A percentile compares a stretch with the other conserved stretches of the same genome.
phyloP scores from a whole-genome alignment of 495 filamentous ascomycete genomes.

The Hypoxylon trugodes region DNA sequence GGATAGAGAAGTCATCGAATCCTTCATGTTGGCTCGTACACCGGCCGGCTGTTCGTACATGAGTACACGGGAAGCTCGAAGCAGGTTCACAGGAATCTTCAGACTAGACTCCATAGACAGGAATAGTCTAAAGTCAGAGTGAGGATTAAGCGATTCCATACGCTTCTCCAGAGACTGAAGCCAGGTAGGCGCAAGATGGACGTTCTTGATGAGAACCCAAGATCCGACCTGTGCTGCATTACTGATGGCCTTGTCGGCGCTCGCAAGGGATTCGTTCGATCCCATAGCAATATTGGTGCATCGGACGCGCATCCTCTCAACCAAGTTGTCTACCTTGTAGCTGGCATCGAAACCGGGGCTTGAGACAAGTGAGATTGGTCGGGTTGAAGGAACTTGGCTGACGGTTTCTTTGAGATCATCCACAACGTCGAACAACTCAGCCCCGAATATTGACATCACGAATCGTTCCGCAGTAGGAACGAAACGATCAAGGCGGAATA shows the following conservation, averaged over 20 bases:
- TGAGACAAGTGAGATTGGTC: constrained; percentile 89
- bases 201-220: constrained; percentile 99
- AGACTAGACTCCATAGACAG: constrained; percentile 96
- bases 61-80: constrained; percentile 90
- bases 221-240: constrained; percentile 91
- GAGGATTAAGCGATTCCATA: constrained; percentile 92
- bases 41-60: constrained; percentile 99
- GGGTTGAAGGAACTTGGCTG: constrained; percentile 80
- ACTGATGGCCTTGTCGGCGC: constrained; percentile 93
- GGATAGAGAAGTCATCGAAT: constrained; percentile 85
- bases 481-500: constrained; percentile 94
- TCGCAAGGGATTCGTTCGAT: constrained; percentile 90
- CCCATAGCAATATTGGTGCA: constrained; percentile 99
- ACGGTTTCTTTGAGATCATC: constrained; percentile 88
- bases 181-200: constrained; percentile 95
- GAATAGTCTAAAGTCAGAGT: constrained; percentile 94
- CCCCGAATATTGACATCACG: constrained; percentile 88
- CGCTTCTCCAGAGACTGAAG: constrained; percentile 96
- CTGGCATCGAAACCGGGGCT: constrained; percentile 97
- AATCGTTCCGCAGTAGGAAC: constrained; percentile 92
- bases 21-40: constrained; percentile 98
- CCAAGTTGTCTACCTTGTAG: constrained; percentile 96
- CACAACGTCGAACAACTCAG: constrained; percentile 77
- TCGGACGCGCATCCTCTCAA: constrained; percentile 78
- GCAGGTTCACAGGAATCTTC: constrained; percentile 95